Evolutionary conservation across 495 filamentous ascomycete species (phyloP), one percentile per base, ranked within the genome.

Genomic region (Neurospora sp.): DNA sequence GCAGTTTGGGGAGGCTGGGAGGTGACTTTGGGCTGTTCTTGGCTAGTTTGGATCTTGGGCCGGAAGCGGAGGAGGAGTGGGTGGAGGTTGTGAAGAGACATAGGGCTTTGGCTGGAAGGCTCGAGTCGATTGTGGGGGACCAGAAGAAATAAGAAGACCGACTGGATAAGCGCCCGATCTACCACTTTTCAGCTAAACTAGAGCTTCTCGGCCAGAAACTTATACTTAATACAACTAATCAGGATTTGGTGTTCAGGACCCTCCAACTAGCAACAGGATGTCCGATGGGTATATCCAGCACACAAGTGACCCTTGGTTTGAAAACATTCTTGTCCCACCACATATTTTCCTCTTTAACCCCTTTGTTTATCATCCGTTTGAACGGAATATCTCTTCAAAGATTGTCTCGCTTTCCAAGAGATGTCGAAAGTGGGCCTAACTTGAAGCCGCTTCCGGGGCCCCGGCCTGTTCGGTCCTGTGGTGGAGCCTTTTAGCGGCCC

Each of bases 11-110:
- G 7, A 88, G 96, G 38, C 82, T 98, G 1, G 96, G 96, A 8
- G 94, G 93, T 2, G 96, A 98, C 80, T 98, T 98, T 83, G 92
- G 94, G 53, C 84, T 97, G 83, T 88, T 97, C 61, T 81, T 98
- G 71, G 93, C 93, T 0, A 86, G 89, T 69, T 82, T 85, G 18
- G 88, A 88, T 72, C 80, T 82, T 31, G 85, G 86, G 2, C 85
- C 86, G 14, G 87, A 88, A 16, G 83, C 83, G 1, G 87, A 88
- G 68, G 88, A 86, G 27, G 91, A 97, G 79, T 99, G 95, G 96
- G 93, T 96, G 71, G 93, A 94, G 71, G 89, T 97, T 20, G 92
- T 97, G 79, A 91, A 90, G 80, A 93, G 97, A 75, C 96, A 99
- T 82, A 88, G 93, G 39, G 88, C 93, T 9, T 85, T 98, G 79